Base-by-base conservation (phyloP, 129 eudicot species). In the Helianthus tuberosus region DNA sequence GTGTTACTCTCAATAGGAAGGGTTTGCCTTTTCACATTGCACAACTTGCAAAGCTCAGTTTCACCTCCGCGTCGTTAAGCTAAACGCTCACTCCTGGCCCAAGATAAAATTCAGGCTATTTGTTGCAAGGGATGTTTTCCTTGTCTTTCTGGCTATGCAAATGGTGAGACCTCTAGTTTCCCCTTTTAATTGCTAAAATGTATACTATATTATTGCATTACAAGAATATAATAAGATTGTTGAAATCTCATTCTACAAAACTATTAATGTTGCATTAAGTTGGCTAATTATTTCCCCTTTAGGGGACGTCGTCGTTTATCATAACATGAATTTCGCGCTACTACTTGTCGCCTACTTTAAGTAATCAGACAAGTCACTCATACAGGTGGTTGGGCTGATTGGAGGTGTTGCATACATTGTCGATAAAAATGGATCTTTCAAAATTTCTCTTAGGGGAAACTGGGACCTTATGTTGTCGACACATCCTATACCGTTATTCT, bases 1-100 rank as follows among this genome's bases (percentile, higher is more conserved):
- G 11, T 71, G 50, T 64, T 65, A 58, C 60, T 65, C 16, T 66
- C 16, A 38, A 73, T 68, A 92, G 98, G 98, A 92, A 78, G 98
- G 98, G 41, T 92, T 92, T 86, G 90, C 98, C 65, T 92, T 92
- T 79, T 85, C 96, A 3, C 98, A 93, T 76, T 93, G 98, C 88
- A 89, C 82, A 2, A 93, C 98, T 73, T 93, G 98, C 84, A 93
- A 89, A 82, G 98, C 98, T 77, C 98, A 86, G 58, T 93, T 85
- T 78, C 96, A 93, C 79, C 90, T 93, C 63, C 87, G 77, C 64
- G 87, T 87, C 23, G 92, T 79, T 59, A 86, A 76, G 64, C 51
- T 77, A 55, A 89, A 87, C 73, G 87, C 80, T 51, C 89, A 71
- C 71, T 85, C 94, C 20, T 93, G 98, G 92, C 88, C 95, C 54